A percentile compares a stretch with the other conserved stretches of the same genome.
These are phyloP conservation scores for Dionaea muscipula DNA, from an alignment of 179 eudicot species.

Conservation along the genomic window DNA sequence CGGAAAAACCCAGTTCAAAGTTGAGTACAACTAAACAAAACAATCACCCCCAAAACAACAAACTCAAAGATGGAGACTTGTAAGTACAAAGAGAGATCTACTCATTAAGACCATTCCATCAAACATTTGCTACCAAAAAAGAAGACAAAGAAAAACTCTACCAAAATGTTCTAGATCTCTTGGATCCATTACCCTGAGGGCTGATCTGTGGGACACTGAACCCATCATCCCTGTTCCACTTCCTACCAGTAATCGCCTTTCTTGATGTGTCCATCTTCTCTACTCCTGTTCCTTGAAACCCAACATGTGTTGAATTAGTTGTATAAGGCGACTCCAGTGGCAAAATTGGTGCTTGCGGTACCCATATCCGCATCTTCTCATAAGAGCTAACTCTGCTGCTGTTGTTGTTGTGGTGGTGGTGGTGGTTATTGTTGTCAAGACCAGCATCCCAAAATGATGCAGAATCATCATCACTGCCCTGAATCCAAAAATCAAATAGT, in stretches of 20 bases:
- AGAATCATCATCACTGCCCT: slow-evolving; percentile 25
- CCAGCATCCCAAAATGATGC: slow-evolving; percentile 31
- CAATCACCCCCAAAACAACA: too few species aligned
- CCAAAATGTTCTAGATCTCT: slow-evolving; percentile 40
- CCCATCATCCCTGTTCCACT: slow-evolving; percentile 30
- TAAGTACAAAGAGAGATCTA: slow-evolving; percentile 5
- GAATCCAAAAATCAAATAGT: slow-evolving; percentile 12
- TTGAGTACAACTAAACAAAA: too few species aligned
- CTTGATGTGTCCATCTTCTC: slow-evolving; percentile 16
- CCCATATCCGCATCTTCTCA: slow-evolving; percentile 34
- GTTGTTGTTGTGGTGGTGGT: too few species aligned
- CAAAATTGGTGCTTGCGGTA: slow-evolving; percentile 38
- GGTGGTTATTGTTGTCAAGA: slow-evolving; percentile 14
- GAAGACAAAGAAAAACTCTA: slow-evolving; percentile 6
- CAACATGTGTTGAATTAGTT: slow-evolving; percentile 1
- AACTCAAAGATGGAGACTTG: too few species aligned
- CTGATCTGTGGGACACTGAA: slow-evolving; percentile 55
- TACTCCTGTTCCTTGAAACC: slow-evolving; percentile 17
- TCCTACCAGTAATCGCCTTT: slow-evolving; percentile 21
- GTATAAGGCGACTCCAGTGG: slow-evolving; percentile 4
- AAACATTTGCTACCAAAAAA: background rate
- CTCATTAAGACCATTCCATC: background rate
- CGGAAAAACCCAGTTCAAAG: too few species aligned
- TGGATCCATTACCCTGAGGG: slow-evolving; percentile 22
- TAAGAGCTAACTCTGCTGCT: slow-evolving; percentile 9